Conservation (phyloP, 495 filamentous ascomycete genomes). For the Aspergillus steynii region DNA sequence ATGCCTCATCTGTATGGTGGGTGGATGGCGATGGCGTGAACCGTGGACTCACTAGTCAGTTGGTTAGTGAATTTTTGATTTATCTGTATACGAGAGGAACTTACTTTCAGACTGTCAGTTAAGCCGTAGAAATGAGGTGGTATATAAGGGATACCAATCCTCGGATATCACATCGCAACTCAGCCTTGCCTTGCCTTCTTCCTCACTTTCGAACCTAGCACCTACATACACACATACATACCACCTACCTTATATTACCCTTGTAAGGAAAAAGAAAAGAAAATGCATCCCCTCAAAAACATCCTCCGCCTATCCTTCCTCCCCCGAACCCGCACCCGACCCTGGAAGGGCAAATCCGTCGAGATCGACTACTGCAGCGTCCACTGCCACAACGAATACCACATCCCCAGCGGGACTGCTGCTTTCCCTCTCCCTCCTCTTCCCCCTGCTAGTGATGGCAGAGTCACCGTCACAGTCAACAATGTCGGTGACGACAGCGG, state of each 20-base stretch:
- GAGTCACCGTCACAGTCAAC: no score
- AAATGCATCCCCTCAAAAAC: slow-evolving; percentile 22
- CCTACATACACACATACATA: neutral
- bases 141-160: slow-evolving; percentile 3
- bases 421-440: no score
- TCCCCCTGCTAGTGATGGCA: no score
- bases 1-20: no score
- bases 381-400: no score
- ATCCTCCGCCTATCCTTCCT: slow-evolving; percentile 22
- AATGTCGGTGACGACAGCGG: no score
- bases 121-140: neutral
- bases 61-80: no score
- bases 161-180: neutral
- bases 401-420: no score
- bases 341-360: slow-evolving; percentile 15
- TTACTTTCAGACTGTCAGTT: no score
- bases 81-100: neutral
- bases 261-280: slow-evolving; percentile 14
- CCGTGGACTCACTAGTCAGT: no score
- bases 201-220: neutral
- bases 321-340: slow-evolving; percentile 13
- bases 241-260: neutral
- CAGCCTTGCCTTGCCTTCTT: no score
- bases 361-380: neutral
- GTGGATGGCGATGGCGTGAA: no score